Evolutionary conservation across 106 monocot genomes (phyloP).

Genomic region (Apostasia shenzhenica): DNA sequence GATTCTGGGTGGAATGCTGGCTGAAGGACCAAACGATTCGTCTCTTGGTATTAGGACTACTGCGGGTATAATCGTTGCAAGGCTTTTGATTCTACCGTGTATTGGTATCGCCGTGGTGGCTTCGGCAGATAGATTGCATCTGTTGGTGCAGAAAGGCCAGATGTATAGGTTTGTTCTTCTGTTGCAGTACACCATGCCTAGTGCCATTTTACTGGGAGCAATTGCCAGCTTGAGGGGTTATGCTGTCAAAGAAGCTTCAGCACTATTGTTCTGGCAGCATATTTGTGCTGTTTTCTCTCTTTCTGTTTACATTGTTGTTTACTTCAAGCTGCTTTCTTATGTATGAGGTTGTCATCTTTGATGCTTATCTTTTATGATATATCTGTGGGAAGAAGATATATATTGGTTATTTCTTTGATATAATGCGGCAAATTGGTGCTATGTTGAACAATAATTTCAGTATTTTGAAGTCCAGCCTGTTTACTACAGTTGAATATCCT

Average conservation of each 20-base stretch:
- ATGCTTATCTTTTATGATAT: no score
- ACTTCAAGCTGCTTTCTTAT: slow-evolving; percentile 76
- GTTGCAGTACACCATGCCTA: slow-evolving; percentile 85
- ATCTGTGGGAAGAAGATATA: no score
- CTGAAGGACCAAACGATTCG: slow-evolving; percentile 85
- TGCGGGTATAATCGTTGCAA: slow-evolving; percentile 61
- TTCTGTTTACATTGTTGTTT: slow-evolving; percentile 74
- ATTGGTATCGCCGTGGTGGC: slow-evolving; percentile 77
- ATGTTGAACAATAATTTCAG: no score
- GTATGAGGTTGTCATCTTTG: slow-evolving; percentile 27
- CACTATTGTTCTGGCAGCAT: slow-evolving; percentile 95
- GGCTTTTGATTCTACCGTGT: slow-evolving; percentile 73
- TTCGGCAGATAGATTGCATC: slow-evolving; percentile 45
- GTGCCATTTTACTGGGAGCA: slow-evolving; percentile 86
- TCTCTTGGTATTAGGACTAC: slow-evolving; percentile 70
- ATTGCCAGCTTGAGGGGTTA: slow-evolving; percentile 88
- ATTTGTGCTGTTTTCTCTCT: slow-evolving; percentile 74
- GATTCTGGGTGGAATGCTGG: slow-evolving; percentile 83
- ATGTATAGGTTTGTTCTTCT: slow-evolving; percentile 85
- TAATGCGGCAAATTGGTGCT: no score
- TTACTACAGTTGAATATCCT: no score
- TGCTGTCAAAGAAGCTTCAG: slow-evolving; percentile 83
- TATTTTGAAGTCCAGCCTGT: no score
- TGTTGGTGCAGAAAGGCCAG: slow-evolving; percentile 42
- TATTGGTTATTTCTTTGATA: no score